A percentile compares a stretch with the other conserved stretches of the same genome.
Conservation (phyloP, 2,329 filamentous ascomycete genomes). For the Fusarium paranaense region DNA sequence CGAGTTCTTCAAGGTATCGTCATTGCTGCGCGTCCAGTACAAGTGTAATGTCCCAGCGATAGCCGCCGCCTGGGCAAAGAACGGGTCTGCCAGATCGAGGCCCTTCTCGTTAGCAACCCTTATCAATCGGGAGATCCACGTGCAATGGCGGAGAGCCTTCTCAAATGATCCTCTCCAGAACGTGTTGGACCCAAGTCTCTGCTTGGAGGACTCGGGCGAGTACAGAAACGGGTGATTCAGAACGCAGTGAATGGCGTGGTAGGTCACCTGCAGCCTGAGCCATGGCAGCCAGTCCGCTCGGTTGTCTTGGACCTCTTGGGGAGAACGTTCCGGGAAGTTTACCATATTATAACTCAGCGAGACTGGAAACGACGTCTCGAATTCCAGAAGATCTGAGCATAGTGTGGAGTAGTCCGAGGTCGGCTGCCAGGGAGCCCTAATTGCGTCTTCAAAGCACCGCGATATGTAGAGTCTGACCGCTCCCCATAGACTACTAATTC, state of each 20-base stretch:
- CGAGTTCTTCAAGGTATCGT: neutral
- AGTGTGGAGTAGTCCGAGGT: conserved; percentile 23
- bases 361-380: neutral
- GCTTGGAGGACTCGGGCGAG: conserved; percentile 1
- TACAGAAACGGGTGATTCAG: conserved; percentile 31
- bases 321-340: neutral
- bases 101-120: conserved; percentile 14
- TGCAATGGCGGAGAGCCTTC: conserved; percentile 23
- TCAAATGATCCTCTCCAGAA: conserved; percentile 29
- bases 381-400: conserved; percentile 1
- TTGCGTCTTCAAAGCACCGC: conserved; percentile 12
- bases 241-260: conserved; percentile 21
- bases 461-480: conserved; percentile 19
- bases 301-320: neutral
- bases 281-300: conserved; percentile 21
- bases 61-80: conserved; percentile 26
- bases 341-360: conserved; percentile 18
- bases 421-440: conserved; percentile 12
- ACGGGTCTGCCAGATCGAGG: conserved; percentile 14
- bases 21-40: conserved; percentile 13
- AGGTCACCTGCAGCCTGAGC: conserved; percentile 18
- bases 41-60: conserved; percentile 22
- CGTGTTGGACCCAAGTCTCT: conserved; percentile 3
- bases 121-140: conserved; percentile 30
- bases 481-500: conserved; percentile 10